phyloP scores from a whole-genome alignment of 305 asterid genomes.

The Fraxinus nigra region DNA sequence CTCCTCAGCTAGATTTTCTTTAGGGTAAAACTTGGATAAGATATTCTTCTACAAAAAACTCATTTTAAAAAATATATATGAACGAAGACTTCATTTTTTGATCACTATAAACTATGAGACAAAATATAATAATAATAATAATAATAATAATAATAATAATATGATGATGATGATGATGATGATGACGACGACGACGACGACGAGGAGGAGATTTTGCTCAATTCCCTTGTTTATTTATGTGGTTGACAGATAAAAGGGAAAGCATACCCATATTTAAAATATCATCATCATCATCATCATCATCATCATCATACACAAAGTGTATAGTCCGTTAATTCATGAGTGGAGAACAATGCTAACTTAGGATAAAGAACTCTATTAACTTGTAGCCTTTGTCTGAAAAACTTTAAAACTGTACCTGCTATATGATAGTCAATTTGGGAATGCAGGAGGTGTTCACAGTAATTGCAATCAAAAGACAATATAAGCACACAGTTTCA shows the following conservation, averaged over 20 bases:
- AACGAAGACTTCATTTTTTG: neutral
- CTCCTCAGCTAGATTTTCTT: neutral
- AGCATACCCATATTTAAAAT: too few species aligned
- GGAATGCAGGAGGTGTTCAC: constrained; percentile 8
- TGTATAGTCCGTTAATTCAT: constrained; percentile 13
- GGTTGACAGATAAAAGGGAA: too few species aligned
- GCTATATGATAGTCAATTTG: constrained; percentile 8
- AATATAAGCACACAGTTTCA: neutral
- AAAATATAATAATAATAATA: too few species aligned
- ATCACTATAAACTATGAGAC: neutral
- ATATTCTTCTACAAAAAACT: neutral
- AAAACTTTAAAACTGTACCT: neutral
- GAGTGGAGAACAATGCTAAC: constrained; percentile 11
- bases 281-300: too few species aligned
- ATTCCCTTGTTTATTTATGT: too few species aligned
- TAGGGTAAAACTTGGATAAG: neutral
- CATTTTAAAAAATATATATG: neutral
- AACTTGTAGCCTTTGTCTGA: neutral
- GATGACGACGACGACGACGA: too few species aligned
- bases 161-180: too few species aligned
- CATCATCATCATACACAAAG: too few species aligned
- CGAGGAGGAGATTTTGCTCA: too few species aligned
- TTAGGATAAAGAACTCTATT: constrained; percentile 6
- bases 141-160: too few species aligned
- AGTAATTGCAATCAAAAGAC: constrained; percentile 5